Percentiles rank a stretch among this genome's conserved stretches.
Evolutionary conservation across 2,329 filamentous ascomycete genomes (phyloP).

Genomic region (Cercospora sp.): DNA sequence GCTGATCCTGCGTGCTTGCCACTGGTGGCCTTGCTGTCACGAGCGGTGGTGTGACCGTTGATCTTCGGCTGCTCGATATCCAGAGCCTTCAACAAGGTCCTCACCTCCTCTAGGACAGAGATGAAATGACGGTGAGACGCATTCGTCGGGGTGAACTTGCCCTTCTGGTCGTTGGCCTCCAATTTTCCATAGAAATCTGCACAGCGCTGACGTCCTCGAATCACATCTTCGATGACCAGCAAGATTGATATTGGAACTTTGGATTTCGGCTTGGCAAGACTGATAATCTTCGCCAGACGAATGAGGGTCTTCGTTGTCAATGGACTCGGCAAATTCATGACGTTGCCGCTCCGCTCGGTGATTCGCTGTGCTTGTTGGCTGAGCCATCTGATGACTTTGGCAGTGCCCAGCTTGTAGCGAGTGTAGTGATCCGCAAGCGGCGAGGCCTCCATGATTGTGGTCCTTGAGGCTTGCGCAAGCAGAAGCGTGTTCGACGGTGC

Average conservation of each 20-base stretch:
- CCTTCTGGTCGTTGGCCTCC: not conserved
- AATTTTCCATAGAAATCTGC: not conserved
- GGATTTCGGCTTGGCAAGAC: not conserved
- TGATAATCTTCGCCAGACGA: not conserved
- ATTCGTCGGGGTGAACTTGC: not conserved
- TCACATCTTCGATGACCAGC: not conserved
- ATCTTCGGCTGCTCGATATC: not conserved
- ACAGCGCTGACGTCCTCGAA: not conserved
- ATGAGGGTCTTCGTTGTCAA: not conserved
- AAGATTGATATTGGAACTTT: not conserved
- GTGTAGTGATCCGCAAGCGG: slow-evolving; percentile 1
- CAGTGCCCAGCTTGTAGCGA: slow-evolving; percentile 2
- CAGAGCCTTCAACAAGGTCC: not conserved
- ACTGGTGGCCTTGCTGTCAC: not conserved
- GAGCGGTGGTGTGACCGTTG: not conserved
- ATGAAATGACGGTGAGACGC: not conserved
- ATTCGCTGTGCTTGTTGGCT: not conserved
- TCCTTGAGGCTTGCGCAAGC: not conserved
- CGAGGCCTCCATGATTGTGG: not conserved
- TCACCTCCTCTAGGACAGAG: not conserved
- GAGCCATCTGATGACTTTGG: not conserved
- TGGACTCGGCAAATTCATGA: not conserved
- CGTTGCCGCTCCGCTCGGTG: not conserved
- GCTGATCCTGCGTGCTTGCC: not conserved
- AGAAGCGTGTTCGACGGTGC: not conserved